A percentile compares a stretch with the other conserved stretches of the same genome.
Evolutionary conservation across 1,284 basidiomycete species (phyloP).

Genomic region (Schizophyllum amplum): DNA sequence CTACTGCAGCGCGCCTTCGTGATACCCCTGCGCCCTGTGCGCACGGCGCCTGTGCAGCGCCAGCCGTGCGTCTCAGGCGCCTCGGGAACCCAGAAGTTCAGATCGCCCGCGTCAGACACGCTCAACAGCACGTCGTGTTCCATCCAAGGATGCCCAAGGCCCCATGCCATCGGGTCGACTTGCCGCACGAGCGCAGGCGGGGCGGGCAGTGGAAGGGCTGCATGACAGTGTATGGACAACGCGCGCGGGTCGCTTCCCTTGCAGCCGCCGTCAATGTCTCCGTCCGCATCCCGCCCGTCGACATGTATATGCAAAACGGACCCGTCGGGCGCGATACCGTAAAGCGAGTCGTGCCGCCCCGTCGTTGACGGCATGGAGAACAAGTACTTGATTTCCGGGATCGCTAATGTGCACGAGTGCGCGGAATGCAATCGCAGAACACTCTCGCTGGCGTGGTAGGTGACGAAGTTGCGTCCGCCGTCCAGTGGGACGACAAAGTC

Average conservation of each 20-base stretch:
- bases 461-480: slow-evolving; percentile 39
- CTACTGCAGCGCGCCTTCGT: slow-evolving; percentile 77
- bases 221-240: slow-evolving; percentile 30
- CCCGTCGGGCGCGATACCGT: slow-evolving; percentile 51
- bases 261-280: neutral
- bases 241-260: neutral
- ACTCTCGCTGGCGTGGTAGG: slow-evolving; percentile 35
- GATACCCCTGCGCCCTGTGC: slow-evolving; percentile 59
- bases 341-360: slow-evolving; percentile 40
- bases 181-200: slow-evolving; percentile 57
- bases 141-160: slow-evolving; percentile 31
- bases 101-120: slow-evolving; percentile 61
- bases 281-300: slow-evolving; percentile 21
- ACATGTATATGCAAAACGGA: slow-evolving; percentile 45
- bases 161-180: slow-evolving; percentile 91
- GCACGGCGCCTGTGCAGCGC: slow-evolving; percentile 68
- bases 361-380: slow-evolving; percentile 52
- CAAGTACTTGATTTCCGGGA: slow-evolving; percentile 48
- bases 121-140: slow-evolving; percentile 73
- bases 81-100: slow-evolving; percentile 78
- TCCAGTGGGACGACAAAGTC: slow-evolving; percentile 63
- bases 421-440: slow-evolving; percentile 40
- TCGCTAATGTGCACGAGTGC: slow-evolving; percentile 21
- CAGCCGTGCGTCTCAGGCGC: slow-evolving; percentile 35
- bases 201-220: slow-evolving; percentile 39